Conservation (phyloP, 495 filamentous ascomycete species). For the Articulospora tetracladia region DNA sequence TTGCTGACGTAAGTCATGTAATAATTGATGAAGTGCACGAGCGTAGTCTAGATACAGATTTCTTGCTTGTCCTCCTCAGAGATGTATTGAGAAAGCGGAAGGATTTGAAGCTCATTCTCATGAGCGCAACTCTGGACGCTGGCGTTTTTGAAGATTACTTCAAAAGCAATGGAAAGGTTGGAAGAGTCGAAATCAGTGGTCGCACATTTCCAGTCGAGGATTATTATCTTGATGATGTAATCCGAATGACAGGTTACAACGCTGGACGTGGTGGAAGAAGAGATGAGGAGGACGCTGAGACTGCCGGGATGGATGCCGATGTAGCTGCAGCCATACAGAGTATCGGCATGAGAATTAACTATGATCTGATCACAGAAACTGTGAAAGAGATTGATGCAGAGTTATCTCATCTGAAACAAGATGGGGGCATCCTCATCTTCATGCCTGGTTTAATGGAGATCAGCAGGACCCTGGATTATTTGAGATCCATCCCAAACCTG, state of each 20-base stretch:
- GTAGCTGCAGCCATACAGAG: slow-evolving; percentile 66
- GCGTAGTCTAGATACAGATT: slow-evolving; percentile 91
- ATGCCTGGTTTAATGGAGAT: slow-evolving; percentile 86
- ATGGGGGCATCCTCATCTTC: slow-evolving; percentile 92
- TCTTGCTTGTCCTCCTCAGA: slow-evolving; percentile 82
- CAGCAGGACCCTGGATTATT: slow-evolving; percentile 67
- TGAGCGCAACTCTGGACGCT: slow-evolving; percentile 96
- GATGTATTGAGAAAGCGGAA: slow-evolving; percentile 72
- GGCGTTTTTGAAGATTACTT: slow-evolving; percentile 85
- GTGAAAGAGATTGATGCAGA: slow-evolving; percentile 77
- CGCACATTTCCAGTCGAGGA: slow-evolving; percentile 88
- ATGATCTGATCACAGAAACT: slow-evolving; percentile 76
- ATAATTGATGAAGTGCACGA: slow-evolving; percentile 98
- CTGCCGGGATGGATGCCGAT: slow-evolving; percentile 32
- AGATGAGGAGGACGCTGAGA: slow-evolving; percentile 30
- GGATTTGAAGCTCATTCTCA: slow-evolving; percentile 90
- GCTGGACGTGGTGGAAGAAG: slow-evolving; percentile 15
- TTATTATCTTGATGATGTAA: slow-evolving; percentile 85
- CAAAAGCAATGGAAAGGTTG: slow-evolving; percentile 60
- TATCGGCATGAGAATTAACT: slow-evolving; percentile 86
- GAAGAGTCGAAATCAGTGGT: slow-evolving; percentile 78
- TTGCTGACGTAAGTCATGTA: slow-evolving; percentile 90
- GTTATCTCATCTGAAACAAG: slow-evolving; percentile 50
- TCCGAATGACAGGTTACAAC: slow-evolving; percentile 73
- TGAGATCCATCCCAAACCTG: slow-evolving; percentile 64